Percentiles rank a stretch among this genome's conserved stretches.
Conservation (phyloP, 129 eudicot genomes). For the Glebionis coronaria region DNA sequence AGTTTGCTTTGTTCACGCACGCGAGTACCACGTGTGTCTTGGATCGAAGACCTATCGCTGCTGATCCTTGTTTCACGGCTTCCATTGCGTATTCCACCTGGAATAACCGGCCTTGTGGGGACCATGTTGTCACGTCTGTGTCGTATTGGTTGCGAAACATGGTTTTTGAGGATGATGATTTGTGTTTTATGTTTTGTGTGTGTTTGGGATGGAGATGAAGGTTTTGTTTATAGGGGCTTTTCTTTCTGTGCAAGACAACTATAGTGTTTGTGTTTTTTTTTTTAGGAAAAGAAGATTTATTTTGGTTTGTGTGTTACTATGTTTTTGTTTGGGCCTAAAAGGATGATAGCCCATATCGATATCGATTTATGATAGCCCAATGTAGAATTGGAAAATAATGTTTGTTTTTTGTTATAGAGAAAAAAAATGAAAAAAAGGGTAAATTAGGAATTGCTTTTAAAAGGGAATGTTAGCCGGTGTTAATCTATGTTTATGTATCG, state of each 20-base stretch:
- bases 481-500: too few relatives aligned
- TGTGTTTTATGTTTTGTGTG: conserved; percentile 10
- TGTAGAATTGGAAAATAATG: too few relatives aligned
- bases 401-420: too few relatives aligned
- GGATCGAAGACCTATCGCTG: conserved; percentile 96
- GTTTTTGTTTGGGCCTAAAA: background rate
- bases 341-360: too few relatives aligned
- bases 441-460: too few relatives aligned
- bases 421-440: too few relatives aligned
- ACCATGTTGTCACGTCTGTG: conserved; percentile 88
- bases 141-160: conserved; percentile 96
- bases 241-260: conserved; percentile 68
- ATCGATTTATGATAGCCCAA: too few relatives aligned
- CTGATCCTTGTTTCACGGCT: conserved; percentile 98
- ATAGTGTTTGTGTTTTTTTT: background rate
- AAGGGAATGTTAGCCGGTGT: too few relatives aligned
- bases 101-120: conserved; percentile 87
- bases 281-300: background rate
- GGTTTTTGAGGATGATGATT: background rate
- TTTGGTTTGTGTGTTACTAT: background rate
- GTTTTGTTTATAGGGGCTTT: conserved; percentile 35
- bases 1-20: conserved; percentile 81
- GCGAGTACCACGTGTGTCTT: conserved; percentile 89
- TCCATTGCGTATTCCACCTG: conserved; percentile 99
- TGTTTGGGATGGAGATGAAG: background rate